Evolutionary conservation across 352 stramenopile genomes (phyloP), one percentile per base, ranked within the genome.

Genomic region (Blastocystis sp.): DNA sequence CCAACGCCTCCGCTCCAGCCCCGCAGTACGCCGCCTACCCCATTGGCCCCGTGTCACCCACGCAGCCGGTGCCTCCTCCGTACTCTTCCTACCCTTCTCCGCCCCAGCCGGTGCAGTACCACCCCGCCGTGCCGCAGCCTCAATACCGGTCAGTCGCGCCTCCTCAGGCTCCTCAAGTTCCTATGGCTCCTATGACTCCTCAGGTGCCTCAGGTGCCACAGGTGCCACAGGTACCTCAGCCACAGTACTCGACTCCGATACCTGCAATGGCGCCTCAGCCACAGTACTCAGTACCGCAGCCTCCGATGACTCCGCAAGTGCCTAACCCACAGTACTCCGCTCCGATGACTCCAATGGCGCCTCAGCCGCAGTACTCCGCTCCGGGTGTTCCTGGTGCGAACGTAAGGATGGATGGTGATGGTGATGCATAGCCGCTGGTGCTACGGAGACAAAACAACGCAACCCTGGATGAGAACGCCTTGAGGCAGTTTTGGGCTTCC

Each of bases 71-170:
- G 28, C 43, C 40, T 60, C 19, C 19, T 61, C 48, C 48, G 7
- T 60, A 34, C n/a, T 63, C 3, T 14, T 79, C 69, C 40, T 79
- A 38, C 61, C 7, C 40, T 62, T 79, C 57, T n/a, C 24, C 24
- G 7, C 19, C 28, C n/a, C 21, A 61, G 11, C 54, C 54, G 54
- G 11, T 21, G 11, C 11, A 21, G 54, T 21, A 61, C 11, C 21
- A 21, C 54, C 11, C 11, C 21, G 54, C 11, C 11, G 21, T 61
- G 11, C 54, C 54, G 21, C 54, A 61, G 54, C 11, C 54, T 61
- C 21, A 11, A 21, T 21, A 61, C 54, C 54, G 54, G 11, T 11
- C 11, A 21, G 54, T 11, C 11, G 11, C 21, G 54, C 21, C 11
- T 21, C 54, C 54, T 11, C 21, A 11, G 54, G 54, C 11, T 11